A percentile compares a stretch with the other conserved stretches of the same genome.
Conservation (phyloP, 108 stramenopile genomes). For the Discostella stelligeroides region DNA sequence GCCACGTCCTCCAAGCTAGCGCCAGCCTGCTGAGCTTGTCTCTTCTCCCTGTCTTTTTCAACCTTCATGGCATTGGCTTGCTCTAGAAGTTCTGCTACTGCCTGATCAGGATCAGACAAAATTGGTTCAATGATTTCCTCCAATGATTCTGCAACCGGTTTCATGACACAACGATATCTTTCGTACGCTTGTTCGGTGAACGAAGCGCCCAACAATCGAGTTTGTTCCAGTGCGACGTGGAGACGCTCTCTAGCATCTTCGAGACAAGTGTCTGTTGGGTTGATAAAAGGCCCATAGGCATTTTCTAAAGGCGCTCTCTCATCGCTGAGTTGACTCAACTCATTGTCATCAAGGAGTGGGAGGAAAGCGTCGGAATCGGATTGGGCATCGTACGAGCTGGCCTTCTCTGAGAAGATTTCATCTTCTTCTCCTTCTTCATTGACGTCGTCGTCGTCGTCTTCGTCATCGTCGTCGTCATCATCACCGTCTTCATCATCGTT, state of each 20-base stretch:
- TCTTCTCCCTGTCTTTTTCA: slow-evolving; percentile 72
- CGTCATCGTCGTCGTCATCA: background rate
- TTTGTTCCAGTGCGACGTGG: slow-evolving; percentile 71
- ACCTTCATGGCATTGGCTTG: slow-evolving; percentile 39
- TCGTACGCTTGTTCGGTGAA: slow-evolving; percentile 82
- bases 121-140: slow-evolving; percentile 36
- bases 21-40: slow-evolving; percentile 55
- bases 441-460: slow-evolving; percentile 4
- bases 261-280: slow-evolving; percentile 63
- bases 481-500: slow-evolving; percentile 5
- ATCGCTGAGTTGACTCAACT: background rate
- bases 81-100: slow-evolving; percentile 22
- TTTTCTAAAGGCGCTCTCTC: slow-evolving; percentile 17
- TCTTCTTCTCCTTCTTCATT: background rate
- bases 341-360: background rate
- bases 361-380: slow-evolving; percentile 13
- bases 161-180: slow-evolving; percentile 68
- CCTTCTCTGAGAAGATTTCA: slow-evolving; percentile 13
- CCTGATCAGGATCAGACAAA: slow-evolving; percentile 49
- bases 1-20: slow-evolving; percentile 61
- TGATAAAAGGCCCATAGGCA: slow-evolving; percentile 52
- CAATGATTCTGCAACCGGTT: slow-evolving; percentile 48
- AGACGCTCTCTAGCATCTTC: slow-evolving; percentile 66
- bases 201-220: slow-evolving; percentile 60
- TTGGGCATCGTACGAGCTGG: slow-evolving; percentile 10